Base-by-base conservation (phyloP, 169 alveolate species). In the Plasmodium coatneyi region DNA sequence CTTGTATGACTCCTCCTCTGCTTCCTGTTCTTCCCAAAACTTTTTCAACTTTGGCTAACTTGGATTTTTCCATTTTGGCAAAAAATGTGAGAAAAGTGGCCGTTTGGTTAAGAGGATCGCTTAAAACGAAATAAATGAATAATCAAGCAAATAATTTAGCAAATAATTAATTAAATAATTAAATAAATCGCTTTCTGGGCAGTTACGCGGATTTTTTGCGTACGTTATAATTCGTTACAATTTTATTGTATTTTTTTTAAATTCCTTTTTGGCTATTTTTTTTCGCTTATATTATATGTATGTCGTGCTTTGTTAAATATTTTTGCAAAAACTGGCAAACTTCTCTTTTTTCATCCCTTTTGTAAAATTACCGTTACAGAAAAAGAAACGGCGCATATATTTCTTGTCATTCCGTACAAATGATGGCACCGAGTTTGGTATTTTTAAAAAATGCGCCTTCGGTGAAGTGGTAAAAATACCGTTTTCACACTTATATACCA, bases 1-100 rank as follows among this genome's bases (percentile, higher is more conserved):
- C 99, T 95, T 99, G 99, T 76, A 98, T 98, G 78, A 99, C 99
- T 41, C 99, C 99, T 70, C 99, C 99, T 95, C 99, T 98, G 83
- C 99, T 98, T 43, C 99, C 99, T 25, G 99, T 98, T 49, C 99
- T 97, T 34, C 99, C 99, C 83, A 98, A 95, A 76, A 98, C 96
- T 96, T 98, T 98, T 96, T 98, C 98, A 71, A 98, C 99, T 92
- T 97, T 98, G 19, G 99, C 99, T 82, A 98, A 97, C 95, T 98
- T 98, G 22, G 99, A 98, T 78, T 97, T 98, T 70, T 96, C 97
- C 97, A 96, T 96, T 60, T 89, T 87, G 84, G 54, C 56, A 56
- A 80, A 54, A 86, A 82, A 10, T 0, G 9, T 0, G 9, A n/a
- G 74, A 60, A 60, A 60, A 16, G 34, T 6, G 32, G 32, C 74